These are phyloP conservation scores for Furcasterigmium furcatum DNA, from an alignment of 2,329 filamentous ascomycete genomes.

Conservation along the genomic window DNA sequence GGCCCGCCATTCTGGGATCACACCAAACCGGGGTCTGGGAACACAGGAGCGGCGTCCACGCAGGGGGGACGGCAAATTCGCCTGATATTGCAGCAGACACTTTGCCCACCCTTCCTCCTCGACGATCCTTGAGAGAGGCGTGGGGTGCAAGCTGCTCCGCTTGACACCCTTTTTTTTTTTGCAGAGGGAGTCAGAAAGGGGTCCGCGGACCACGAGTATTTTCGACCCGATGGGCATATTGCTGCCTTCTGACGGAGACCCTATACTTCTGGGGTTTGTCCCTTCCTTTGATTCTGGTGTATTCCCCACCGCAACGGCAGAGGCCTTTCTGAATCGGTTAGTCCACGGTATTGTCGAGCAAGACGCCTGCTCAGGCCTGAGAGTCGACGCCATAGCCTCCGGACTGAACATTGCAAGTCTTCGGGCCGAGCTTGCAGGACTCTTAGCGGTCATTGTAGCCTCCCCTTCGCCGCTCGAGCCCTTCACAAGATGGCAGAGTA, in stretches of 20 bases:
- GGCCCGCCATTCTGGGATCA: neutral
- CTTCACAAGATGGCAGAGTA: slow-evolving; percentile 11
- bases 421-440: too few relatives aligned
- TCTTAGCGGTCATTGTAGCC: too few relatives aligned
- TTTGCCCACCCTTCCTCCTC: neutral
- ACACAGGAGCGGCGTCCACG: neutral
- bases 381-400: too few relatives aligned
- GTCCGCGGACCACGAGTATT: neutral
- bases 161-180: neutral
- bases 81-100: neutral
- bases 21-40: neutral
- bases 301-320: too few relatives aligned
- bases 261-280: too few relatives aligned
- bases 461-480: neutral
- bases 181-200: neutral
- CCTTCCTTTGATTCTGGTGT: too few relatives aligned
- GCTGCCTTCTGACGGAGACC: too few relatives aligned
- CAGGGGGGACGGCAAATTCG: neutral
- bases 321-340: too few relatives aligned
- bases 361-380: too few relatives aligned
- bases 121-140: neutral
- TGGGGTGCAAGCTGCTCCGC: neutral
- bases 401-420: too few relatives aligned
- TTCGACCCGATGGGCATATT: too few relatives aligned
- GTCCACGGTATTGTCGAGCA: too few relatives aligned